Evolutionary conservation across 805 yeast species (phyloP).

Genomic region (Saccharomyces kudriavzevii): DNA sequence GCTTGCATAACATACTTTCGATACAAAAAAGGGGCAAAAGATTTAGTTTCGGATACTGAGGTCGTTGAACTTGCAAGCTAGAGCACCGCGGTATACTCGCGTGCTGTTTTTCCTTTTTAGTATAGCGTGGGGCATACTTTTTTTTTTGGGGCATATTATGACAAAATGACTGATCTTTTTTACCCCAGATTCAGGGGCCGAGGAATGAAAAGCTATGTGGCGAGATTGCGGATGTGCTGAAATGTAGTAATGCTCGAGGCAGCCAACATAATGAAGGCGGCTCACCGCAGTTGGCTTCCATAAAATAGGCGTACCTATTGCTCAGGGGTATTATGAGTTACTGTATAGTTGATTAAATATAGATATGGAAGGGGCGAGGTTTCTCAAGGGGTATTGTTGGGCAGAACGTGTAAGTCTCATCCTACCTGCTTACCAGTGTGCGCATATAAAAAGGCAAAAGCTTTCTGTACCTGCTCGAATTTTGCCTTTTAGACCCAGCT

Average conservation of each 20-base stretch:
- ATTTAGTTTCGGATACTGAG: no score
- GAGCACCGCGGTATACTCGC: not conserved
- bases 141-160: not conserved
- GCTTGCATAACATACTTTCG: not conserved
- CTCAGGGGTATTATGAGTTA: not conserved
- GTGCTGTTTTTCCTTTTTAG: not conserved
- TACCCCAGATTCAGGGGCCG: not conserved
- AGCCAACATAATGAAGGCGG: not conserved
- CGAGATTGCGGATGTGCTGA: not conserved
- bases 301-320: not conserved
- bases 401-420: not conserved
- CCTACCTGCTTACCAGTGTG: not conserved
- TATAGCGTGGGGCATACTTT: not conserved
- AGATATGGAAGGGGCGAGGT: not conserved
- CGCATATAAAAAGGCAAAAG: not conserved
- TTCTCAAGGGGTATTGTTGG: not conserved
- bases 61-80: not conserved
- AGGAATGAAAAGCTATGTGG: not conserved
- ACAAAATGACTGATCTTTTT: not conserved
- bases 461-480: not conserved
- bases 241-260: not conserved
- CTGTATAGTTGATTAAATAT: not conserved
- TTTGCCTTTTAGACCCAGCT: not conserved
- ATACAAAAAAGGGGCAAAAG: no score
- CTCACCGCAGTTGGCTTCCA: not conserved